Evolutionary conservation across 441 rosid genomes (phyloP), one percentile per base, ranked within the genome.

Genomic region (Eutrema salsugineum): DNA sequence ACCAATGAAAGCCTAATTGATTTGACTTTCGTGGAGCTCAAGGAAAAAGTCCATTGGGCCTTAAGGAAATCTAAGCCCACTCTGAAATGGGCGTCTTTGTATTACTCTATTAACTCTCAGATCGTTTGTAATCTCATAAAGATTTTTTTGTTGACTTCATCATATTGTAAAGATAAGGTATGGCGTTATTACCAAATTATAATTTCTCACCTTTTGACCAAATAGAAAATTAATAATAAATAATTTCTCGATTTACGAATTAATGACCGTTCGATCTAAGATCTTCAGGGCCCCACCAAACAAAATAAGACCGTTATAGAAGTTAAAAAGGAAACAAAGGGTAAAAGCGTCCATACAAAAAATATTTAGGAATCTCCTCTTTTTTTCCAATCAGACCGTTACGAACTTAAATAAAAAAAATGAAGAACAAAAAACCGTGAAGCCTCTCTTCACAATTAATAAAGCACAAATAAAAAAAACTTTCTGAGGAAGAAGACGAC

Each of bases 321-420:
- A 56, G 72, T 7, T 2, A 28, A 32, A 68, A n/a, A 12, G 63
- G 0, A 39, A 42, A 24, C 3, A 43, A 75, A 46, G 70, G 70
- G 70, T 68, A 75, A 38, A 69, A 38, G 0, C 79, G 70, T 75
- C 59, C 24, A 20, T 28, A 54, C 27, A 44, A 10, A 46, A 68
- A 36, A 46, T 20, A 1, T 24, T 27, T 2, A 65, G 35, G 39
- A 51, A 66, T 16, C 72, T 30, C 20, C 32, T 43, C 46, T 24
- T 36, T 16, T 44, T 74, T n/a, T n/a, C n/a, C 56, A 59, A 74
- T 74, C 38, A 12, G 78, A 75, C 73, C 78, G 73, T 75, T 75
- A 57, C 64, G 14, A 57, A 58, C 43, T 39, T 9, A 36, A 40
- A 40, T 1, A 3, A 40, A 5, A 40, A 4, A 40, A 14, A 40